Evolutionary conservation across 106 monocot genomes (phyloP).

Genomic region (Apostasia shenzhenica): DNA sequence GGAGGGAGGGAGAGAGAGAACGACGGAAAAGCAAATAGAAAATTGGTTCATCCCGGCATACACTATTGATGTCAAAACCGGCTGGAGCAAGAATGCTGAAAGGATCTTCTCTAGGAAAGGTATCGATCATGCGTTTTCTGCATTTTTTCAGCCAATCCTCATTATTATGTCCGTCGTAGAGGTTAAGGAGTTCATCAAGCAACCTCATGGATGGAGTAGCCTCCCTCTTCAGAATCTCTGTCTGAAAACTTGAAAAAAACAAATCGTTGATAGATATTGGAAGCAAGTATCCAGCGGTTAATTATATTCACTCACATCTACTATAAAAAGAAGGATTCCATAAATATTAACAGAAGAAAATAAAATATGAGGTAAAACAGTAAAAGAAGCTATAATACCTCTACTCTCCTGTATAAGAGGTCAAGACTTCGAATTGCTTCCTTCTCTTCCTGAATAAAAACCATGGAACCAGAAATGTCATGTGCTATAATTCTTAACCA

Average conservation of each 20-base stretch:
- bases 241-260: constrained; percentile 22
- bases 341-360: no score
- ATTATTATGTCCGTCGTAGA: constrained; percentile 83
- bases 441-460: constrained; percentile 62
- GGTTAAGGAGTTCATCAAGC: constrained; percentile 85
- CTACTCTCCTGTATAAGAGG: constrained; percentile 85
- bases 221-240: constrained; percentile 86
- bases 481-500: no score
- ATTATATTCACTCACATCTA: no score
- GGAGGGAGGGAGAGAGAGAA: not conserved
- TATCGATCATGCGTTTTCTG: constrained; percentile 71
- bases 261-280: not conserved
- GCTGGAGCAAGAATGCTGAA: constrained; percentile 76
- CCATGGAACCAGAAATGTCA: no score
- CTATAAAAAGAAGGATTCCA: no score
- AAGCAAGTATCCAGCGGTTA: not conserved
- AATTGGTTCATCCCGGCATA: constrained; percentile 22
- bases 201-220: constrained; percentile 76
- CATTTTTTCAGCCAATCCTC: constrained; percentile 87
- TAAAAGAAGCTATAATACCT: constrained; percentile 33
- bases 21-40: not conserved
- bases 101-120: constrained; percentile 81
- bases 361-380: not conserved
- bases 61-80: constrained; percentile 64
- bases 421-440: constrained; percentile 91